These are phyloP conservation scores for Globisporangium barbulae DNA, from an alignment of 352 stramenopile species.

Conservation along the genomic window DNA sequence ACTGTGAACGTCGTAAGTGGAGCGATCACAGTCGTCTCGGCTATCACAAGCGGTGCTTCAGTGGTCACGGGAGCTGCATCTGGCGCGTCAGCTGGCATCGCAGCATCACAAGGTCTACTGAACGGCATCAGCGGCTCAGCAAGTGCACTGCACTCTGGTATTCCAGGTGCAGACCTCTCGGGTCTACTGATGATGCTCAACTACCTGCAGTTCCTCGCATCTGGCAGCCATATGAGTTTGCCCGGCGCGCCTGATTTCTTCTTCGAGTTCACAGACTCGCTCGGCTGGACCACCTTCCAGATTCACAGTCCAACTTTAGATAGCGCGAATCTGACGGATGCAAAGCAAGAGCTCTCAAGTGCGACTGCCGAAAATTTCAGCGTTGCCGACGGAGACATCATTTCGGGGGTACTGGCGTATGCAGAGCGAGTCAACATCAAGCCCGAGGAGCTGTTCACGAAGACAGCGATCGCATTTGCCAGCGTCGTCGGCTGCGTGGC, in stretches of 20 bases:
- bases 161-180: constrained; percentile 46
- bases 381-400: constrained; percentile 68
- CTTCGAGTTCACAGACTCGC: constrained; percentile 65
- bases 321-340: constrained; percentile 4
- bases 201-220: constrained; percentile 73
- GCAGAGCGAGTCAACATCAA: constrained; percentile 60
- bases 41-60: constrained; percentile 32
- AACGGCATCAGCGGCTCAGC: constrained; percentile 19
- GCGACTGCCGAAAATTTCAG: constrained; percentile 36
- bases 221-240: constrained; percentile 56
- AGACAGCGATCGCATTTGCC: constrained; percentile 64
- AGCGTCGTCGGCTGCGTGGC: constrained; percentile 58
- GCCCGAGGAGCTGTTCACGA: constrained; percentile 66
- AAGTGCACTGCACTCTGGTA: constrained; percentile 13
- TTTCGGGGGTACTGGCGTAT: constrained; percentile 67
- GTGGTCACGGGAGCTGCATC: constrained; percentile 23
- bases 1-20: constrained; percentile 47
- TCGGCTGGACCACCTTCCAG: constrained; percentile 64
- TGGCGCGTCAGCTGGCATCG: constrained; percentile 17
- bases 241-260: constrained; percentile 58
- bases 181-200: constrained; percentile 60
- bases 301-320: not conserved
- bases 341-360: constrained; percentile 22
- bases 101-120: constrained; percentile 26
- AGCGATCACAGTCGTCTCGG: constrained; percentile 42